Evolutionary conservation across 352 stramenopile species (phyloP).

Genomic region (Globisporangium perplexum): DNA sequence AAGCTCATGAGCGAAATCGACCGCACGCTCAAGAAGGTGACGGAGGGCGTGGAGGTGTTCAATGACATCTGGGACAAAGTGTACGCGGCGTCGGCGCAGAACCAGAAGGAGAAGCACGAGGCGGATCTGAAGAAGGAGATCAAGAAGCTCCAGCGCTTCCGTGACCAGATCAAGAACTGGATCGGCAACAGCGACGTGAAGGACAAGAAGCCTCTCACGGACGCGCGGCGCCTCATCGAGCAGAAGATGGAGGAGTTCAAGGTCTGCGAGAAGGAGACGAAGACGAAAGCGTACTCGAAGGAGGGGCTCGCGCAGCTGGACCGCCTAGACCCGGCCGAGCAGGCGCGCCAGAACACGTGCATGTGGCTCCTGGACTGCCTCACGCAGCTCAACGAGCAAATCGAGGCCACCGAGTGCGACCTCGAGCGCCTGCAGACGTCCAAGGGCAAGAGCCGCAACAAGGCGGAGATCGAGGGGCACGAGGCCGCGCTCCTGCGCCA

Average conservation of each 20-base stretch:
- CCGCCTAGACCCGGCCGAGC: conserved; percentile 88
- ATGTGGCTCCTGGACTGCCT: conserved; percentile 82
- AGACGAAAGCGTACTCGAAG: conserved; percentile 99
- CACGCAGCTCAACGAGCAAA: conserved; percentile 87
- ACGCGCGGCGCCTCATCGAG: conserved; percentile 94
- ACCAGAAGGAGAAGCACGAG: conserved; percentile 99
- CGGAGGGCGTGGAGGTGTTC: conserved; percentile 98
- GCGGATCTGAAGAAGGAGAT: conserved; percentile 99
- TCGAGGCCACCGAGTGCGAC: conserved; percentile 78
- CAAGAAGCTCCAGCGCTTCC: conserved; percentile 98
- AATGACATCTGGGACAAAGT: conserved; percentile 99
- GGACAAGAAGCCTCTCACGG: conserved; percentile 91
- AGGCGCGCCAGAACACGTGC: conserved; percentile 72
- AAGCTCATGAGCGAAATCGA: conserved; percentile 96
- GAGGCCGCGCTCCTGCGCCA: conserved; percentile 90
- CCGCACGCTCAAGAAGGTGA: conserved; percentile 99
- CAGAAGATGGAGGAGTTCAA: conserved; percentile 99
- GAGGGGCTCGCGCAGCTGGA: conserved; percentile 95
- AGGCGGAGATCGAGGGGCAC: conserved; percentile 88
- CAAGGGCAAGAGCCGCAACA: conserved; percentile 96
- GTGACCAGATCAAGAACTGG: conserved; percentile 99
- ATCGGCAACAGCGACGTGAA: conserved; percentile 97
- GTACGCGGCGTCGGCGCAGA: conserved; percentile 95
- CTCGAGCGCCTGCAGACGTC: conserved; percentile 71
- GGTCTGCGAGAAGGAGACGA: conserved; percentile 99